Evolutionary conservation across 306 rosid genomes (phyloP).

Genomic region (Neltuma alba): DNA sequence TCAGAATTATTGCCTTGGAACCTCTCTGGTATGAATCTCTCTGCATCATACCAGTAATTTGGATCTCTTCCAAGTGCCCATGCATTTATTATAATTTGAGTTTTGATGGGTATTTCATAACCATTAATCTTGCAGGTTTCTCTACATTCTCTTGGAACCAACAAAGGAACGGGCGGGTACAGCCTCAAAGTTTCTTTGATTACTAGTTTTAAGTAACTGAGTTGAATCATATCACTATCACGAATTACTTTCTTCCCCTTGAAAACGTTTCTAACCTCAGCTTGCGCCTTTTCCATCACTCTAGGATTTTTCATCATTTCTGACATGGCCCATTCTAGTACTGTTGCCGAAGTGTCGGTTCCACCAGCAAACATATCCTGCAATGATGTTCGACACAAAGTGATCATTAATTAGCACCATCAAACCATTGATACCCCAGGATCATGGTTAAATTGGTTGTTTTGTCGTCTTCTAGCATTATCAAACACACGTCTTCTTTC

Average conservation of each 20-base stretch:
- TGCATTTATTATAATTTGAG: background rate
- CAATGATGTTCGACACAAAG: background rate
- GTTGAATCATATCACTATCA: background rate
- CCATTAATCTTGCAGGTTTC: slow-evolving; percentile 3
- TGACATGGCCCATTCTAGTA: background rate
- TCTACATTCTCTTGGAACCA: background rate
- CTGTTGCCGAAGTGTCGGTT: background rate
- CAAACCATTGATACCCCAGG: too few relatives aligned
- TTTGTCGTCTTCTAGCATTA: too few relatives aligned
- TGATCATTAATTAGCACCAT: too few relatives aligned
- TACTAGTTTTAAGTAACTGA: background rate
- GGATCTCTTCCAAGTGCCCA: slow-evolving; percentile 11
- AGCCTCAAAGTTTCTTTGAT: background rate
- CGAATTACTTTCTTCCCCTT: background rate
- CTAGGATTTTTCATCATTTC: background rate
- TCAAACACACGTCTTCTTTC: too few relatives aligned
- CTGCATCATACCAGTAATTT: background rate
- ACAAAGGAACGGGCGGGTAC: background rate
- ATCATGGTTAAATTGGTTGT: too few relatives aligned
- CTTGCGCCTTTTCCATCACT: background rate
- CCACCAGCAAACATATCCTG: background rate
- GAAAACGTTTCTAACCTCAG: background rate
- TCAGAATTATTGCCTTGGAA: background rate
- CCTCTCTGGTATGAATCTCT: background rate
- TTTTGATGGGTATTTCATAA: slow-evolving; percentile 2